phyloP scores from a whole-genome alignment of 495 filamentous ascomycete genomes.

The Apodospora peruviana region DNA sequence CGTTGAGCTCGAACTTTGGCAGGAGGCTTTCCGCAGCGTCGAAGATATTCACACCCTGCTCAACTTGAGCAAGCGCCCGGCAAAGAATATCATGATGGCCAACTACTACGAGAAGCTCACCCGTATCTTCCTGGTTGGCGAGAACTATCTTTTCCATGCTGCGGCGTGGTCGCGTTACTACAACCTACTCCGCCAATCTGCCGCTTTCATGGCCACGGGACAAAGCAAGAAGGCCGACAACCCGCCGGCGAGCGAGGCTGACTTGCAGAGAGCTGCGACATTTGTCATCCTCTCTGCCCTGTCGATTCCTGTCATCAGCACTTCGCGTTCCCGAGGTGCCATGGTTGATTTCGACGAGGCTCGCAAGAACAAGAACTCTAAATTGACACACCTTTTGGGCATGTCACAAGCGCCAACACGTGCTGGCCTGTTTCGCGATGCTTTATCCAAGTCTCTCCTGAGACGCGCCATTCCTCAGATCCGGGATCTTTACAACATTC shows the following conservation, averaged over 20 bases:
- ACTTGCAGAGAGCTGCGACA: slow-evolving; percentile 79
- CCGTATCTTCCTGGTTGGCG: slow-evolving; percentile 95
- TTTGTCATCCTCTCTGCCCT: slow-evolving; percentile 95
- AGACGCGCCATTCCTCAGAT: slow-evolving; percentile 91
- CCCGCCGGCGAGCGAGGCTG: slow-evolving; percentile 79
- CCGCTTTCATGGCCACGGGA: slow-evolving; percentile 75
- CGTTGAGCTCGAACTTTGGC: slow-evolving; percentile 96
- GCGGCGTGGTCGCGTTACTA: slow-evolving; percentile 96
- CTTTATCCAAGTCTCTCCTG: slow-evolving; percentile 86
- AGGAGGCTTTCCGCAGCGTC: slow-evolving; percentile 97
- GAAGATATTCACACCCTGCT: slow-evolving; percentile 99
- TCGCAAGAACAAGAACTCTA: slow-evolving; percentile 97
- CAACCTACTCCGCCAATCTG: slow-evolving; percentile 87
- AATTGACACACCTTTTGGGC: slow-evolving; percentile 89
- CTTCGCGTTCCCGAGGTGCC: slow-evolving; percentile 88
- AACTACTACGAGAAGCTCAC: slow-evolving; percentile 99
- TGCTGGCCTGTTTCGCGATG: slow-evolving; percentile 89
- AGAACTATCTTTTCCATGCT: slow-evolving; percentile 99
- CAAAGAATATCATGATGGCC: slow-evolving; percentile 99
- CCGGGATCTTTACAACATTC: slow-evolving; percentile 92
- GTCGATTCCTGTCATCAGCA: slow-evolving; percentile 97
- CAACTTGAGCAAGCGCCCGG: slow-evolving; percentile 95
- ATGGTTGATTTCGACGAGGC: slow-evolving; percentile 95
- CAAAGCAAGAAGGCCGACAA: slow-evolving; percentile 90
- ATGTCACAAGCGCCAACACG: slow-evolving; percentile 87